Evolutionary conservation across 495 filamentous ascomycete genomes (phyloP).

Genomic region (Hypoxylon fragiforme): DNA sequence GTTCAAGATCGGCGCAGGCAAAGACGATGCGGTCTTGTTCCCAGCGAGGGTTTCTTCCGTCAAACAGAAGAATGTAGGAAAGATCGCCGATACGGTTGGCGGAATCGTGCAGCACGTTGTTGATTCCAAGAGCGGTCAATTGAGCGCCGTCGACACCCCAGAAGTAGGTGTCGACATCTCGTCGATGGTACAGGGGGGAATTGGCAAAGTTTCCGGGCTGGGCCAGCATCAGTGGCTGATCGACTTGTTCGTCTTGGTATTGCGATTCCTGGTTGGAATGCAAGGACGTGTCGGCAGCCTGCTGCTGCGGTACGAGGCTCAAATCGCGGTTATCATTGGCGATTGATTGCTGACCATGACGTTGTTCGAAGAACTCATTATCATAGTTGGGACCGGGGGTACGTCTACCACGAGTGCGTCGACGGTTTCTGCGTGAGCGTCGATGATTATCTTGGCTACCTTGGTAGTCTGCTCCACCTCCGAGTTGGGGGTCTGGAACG

Average conservation of each 20-base stretch:
- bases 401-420: no score
- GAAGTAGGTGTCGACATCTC: constrained; percentile 21
- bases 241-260: not conserved
- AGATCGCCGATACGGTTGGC: constrained; percentile 15
- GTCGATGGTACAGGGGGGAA: constrained; percentile 5
- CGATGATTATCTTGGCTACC: no score
- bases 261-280: constrained; percentile 20
- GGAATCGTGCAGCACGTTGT: constrained; percentile 29
- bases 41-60: constrained; percentile 28
- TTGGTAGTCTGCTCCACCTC: no score
- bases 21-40: constrained; percentile 29
- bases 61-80: constrained; percentile 23
- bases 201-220: no score
- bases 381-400: no score
- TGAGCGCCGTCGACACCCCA: not conserved
- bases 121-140: not conserved
- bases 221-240: not conserved
- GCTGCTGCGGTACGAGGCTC: no score
- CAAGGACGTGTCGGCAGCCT: no score
- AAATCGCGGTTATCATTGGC: no score
- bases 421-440: no score
- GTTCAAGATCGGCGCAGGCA: constrained; percentile 22
- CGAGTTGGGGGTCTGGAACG: no score
- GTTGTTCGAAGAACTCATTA: no score
- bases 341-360: no score